Evolutionary conservation across 306 rosid genomes (phyloP).

Genomic region (Lathyrus oleraceus): DNA sequence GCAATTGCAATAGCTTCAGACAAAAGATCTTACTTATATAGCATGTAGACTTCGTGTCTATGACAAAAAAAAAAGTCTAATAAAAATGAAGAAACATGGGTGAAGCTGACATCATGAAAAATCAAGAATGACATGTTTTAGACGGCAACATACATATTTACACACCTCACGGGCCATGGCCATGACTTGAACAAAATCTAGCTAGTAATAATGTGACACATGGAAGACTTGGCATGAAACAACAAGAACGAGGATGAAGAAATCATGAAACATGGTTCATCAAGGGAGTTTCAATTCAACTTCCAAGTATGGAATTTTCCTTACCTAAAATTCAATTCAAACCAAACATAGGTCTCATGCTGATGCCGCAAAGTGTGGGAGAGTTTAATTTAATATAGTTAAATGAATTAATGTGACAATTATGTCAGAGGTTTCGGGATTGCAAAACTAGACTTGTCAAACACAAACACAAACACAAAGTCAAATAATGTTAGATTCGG

Average conservation of each 20-base stretch:
- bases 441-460: slow-evolving; percentile 45
- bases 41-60: too few relatives aligned
- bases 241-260: background rate
- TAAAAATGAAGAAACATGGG: slow-evolving; percentile 38
- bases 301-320: slow-evolving; percentile 10
- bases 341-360: slow-evolving; percentile 42
- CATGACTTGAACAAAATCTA: background rate
- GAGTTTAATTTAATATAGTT: slow-evolving; percentile 36
- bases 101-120: slow-evolving; percentile 45
- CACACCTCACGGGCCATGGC: slow-evolving; percentile 8
- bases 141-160: slow-evolving; percentile 39
- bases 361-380: slow-evolving; percentile 48
- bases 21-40: too few relatives aligned
- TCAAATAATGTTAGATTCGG: slow-evolving; percentile 41
- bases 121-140: slow-evolving; percentile 35
- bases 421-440: slow-evolving; percentile 42
- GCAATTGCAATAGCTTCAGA: too few relatives aligned
- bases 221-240: slow-evolving; percentile 22
- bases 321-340: slow-evolving; percentile 13
- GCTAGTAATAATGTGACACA: slow-evolving; percentile 31
- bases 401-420: slow-evolving; percentile 7
- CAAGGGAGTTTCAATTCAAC: too few relatives aligned
- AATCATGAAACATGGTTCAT: slow-evolving; percentile 21
- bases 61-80: slow-evolving; percentile 33
- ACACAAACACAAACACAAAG: slow-evolving; percentile 48